Conservation (phyloP, 371 early-diverging fungal genomes). For the Apophysomyces sp. region DNA sequence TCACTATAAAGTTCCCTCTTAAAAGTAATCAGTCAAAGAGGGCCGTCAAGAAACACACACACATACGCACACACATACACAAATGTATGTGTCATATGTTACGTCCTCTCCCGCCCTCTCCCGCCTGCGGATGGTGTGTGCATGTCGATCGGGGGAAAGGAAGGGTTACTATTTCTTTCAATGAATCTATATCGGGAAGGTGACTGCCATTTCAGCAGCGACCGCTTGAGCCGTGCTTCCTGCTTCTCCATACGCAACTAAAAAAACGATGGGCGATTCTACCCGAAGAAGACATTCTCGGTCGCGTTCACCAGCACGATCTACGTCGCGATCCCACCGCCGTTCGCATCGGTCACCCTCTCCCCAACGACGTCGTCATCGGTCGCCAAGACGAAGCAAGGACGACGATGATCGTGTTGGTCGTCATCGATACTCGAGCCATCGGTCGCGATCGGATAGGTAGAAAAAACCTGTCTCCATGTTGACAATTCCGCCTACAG, state of each 20-base stretch:
- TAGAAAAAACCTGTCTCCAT: neutral
- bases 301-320: neutral
- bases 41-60: neutral
- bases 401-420: neutral
- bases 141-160: neutral
- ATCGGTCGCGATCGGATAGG: conserved; percentile 7
- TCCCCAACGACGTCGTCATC: neutral
- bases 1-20: neutral
- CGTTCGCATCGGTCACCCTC: neutral
- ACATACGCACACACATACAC: too few species aligned
- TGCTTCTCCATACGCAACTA: neutral
- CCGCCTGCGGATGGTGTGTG: neutral
- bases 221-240: neutral
- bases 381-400: neutral
- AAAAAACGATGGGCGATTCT: conserved; percentile 5
- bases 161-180: neutral
- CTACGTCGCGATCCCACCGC: neutral
- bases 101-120: neutral
- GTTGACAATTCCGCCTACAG: too few species aligned
- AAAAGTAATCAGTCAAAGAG: neutral
- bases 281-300: conserved; percentile 7
- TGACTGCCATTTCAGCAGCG: neutral
- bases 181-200: neutral
- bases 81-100: neutral
- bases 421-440: neutral